Evolutionary conservation across 176 grass and related monocot species (phyloP), one percentile per base, ranked within the genome.

Genomic region (Bothriochloa decipiens): DNA sequence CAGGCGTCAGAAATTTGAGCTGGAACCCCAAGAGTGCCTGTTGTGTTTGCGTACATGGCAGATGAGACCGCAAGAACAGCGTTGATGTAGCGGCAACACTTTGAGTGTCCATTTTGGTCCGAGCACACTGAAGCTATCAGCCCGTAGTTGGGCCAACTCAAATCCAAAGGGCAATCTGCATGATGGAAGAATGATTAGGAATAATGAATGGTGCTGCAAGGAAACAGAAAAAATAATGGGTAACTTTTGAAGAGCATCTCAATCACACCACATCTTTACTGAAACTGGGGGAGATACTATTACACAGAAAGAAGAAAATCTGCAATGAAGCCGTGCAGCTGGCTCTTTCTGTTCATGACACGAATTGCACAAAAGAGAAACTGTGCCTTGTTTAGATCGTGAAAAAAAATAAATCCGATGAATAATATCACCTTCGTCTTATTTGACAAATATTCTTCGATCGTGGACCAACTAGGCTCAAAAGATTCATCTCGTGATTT

Each of bases 51-150:
- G 84, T 98, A 95, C 67, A 86, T 77, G 55, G 96, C 87, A 42
- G 94, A 92, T 28, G 96, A 98, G 64, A 98, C 89, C 2, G 93
- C 82, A 9, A 95, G 65, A 69, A 93, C 63, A 18, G 96, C 96
- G 78, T 98, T 98, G 63, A 98, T 92, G 53, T 95, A 98, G 37
- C 96, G 96, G 89, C 96, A 98, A 81, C 96, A 98, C 68, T 83
- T 88, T 40, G 91, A 85, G 82, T 83, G 85, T 16, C 74, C 87
- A 80, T 72, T 90, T 85, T 93, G 78, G 72, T 98, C 89, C 35
- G 87, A 91, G 84, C 96, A 98, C 50, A 90, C 64, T 6, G 91
- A 95, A 37, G 91, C 88, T 82, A 95, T 90, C 84, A 81, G 14
- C 10, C n/a, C 39, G 0, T 91, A 98, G 82, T 95, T 95, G 22